Evolutionary conservation across 257 asterid genomes (phyloP).

Genomic region (Eucommia ulmoides): DNA sequence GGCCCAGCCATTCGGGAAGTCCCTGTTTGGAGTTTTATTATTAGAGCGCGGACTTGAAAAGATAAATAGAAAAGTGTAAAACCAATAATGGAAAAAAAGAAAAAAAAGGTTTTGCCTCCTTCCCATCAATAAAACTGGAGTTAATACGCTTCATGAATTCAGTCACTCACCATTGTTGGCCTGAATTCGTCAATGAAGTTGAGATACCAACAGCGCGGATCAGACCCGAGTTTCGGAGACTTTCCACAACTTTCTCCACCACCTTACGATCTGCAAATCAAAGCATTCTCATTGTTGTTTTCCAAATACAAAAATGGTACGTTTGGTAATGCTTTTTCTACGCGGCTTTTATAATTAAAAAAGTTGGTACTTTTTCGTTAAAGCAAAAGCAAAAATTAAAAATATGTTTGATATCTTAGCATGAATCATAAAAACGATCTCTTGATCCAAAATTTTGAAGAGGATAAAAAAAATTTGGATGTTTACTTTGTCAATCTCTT

Average conservation of each 20-base stretch:
- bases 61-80: background rate
- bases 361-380: no score
- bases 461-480: no score
- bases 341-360: no score
- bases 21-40: constrained; percentile 32
- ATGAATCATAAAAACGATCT: no score
- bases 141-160: background rate
- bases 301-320: no score
- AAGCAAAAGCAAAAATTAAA: no score
- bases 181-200: constrained; percentile 58
- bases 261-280: constrained; percentile 26
- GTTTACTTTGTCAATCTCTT: no score
- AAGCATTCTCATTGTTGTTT: no score
- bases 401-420: no score
- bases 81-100: no score
- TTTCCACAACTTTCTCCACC: constrained; percentile 39
- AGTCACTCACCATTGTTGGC: constrained; percentile 70
- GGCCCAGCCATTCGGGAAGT: constrained; percentile 96
- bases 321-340: no score
- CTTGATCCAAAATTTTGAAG: no score
- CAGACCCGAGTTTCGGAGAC: constrained; percentile 58
- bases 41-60: background rate
- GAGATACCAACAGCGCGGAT: constrained; percentile 70
- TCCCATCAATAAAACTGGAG: background rate
- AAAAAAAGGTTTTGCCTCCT: background rate